Evolutionary conservation across 2,329 filamentous ascomycete genomes (phyloP), one percentile per base, ranked within the genome.

Genomic region (Pestalotiopsis sp.): DNA sequence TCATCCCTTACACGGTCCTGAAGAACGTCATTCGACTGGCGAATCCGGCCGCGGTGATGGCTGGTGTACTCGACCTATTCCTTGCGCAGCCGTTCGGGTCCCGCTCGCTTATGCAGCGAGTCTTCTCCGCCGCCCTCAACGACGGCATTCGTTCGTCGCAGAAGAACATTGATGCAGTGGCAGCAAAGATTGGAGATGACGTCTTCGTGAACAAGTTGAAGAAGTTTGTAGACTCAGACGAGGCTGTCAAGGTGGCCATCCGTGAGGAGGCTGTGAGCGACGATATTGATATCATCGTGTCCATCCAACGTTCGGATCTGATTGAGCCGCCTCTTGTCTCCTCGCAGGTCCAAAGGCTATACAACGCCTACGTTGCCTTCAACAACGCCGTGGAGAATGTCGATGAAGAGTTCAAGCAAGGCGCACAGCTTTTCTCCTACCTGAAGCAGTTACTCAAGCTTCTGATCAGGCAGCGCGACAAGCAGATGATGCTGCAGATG

Each of bases 11-110:
- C 78, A 92, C 91, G 0, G 85, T 98, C 63, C 86, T 99, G 78
- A 99, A 99, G 84, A 98, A 98, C 77, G 94, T 97, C 61, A 98
- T 99, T 76, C 91, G 95, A 68, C 94, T 98, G 73, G 94, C 96
- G 25, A 99, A 99, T 75, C 96, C 96, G 2, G 95, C 95, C 0
- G 94, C 94, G 5, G 96, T 99, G 72, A 98, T 99, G 95, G 93
- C 92, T n/a, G 92, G 92, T 23, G 91, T 98, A 59, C 86, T 99
- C 25, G 96, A 99, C 78, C 88, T 99, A 60, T 99, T 99, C 84
- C 87, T 98, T 69, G 95, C 96, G 7, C 96, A 98, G 75, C 96
- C 96, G 0, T 97, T 98, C 70, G 95, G 95, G 23, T 88, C 95
- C 0, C 90, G 94, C 66, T 98, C 95, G 12, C 84, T 99, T 12